Conservation (phyloP, 2,329 filamentous ascomycete species). For the Fusarium lyarnte region DNA sequence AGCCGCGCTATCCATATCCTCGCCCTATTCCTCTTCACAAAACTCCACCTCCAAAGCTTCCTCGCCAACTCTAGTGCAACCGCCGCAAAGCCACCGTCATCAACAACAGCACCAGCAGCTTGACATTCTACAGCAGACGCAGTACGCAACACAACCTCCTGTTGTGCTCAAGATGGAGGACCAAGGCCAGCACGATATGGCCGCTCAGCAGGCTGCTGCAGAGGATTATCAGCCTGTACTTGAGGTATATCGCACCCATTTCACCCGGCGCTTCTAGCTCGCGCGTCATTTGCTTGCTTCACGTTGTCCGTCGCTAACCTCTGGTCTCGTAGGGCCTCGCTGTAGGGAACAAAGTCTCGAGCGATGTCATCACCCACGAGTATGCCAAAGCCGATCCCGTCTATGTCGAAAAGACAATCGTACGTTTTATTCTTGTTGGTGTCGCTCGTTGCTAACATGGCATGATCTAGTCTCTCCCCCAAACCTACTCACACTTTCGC, state of each 20-base stretch:
- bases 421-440: constrained; percentile 59
- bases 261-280: not conserved
- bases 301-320: constrained; percentile 19
- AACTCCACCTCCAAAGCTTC: constrained; percentile 25
- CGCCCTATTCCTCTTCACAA: constrained; percentile 32
- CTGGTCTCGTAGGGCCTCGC: constrained; percentile 75
- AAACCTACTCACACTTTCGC: constrained; percentile 88
- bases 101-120: constrained; percentile 21
- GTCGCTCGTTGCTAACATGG: constrained; percentile 22
- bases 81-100: constrained; percentile 17
- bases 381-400: constrained; percentile 89
- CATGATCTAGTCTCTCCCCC: constrained; percentile 73
- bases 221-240: constrained; percentile 67
- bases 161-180: constrained; percentile 47
- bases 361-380: constrained; percentile 80
- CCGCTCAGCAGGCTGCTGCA: constrained; percentile 69
- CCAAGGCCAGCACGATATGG: constrained; percentile 55
- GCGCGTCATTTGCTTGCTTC: constrained; percentile 14
- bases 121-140: constrained; percentile 22
- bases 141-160: constrained; percentile 17
- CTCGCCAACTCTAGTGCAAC: constrained; percentile 31
- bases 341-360: constrained; percentile 81
- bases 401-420: constrained; percentile 87
- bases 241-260: constrained; percentile 55
- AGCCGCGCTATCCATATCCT: constrained; percentile 20